Evolutionary conservation across 768 basidiomycete genomes (phyloP).

Genomic region (Macrolepiota dolichaula): DNA sequence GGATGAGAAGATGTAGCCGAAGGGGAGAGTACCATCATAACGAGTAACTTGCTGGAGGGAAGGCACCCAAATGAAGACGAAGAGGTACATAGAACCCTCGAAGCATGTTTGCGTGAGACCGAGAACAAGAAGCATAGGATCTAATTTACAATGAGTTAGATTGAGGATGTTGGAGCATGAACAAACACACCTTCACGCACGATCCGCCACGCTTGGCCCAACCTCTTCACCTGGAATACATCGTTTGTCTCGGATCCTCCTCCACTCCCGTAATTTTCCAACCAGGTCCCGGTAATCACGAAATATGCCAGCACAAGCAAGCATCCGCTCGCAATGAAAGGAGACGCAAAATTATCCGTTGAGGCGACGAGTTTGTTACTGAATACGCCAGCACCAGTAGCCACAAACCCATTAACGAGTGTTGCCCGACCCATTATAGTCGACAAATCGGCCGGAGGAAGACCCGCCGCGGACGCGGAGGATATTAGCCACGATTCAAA

Average conservation of each 20-base stretch:
- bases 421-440: slow-evolving; percentile 72
- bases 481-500: slow-evolving; percentile 81
- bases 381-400: slow-evolving; percentile 60
- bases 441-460: slow-evolving; percentile 59
- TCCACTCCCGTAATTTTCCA: slow-evolving; percentile 64
- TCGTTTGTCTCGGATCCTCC: slow-evolving; percentile 31
- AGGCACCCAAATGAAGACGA: slow-evolving; percentile 83
- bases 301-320: slow-evolving; percentile 53
- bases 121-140: slow-evolving; percentile 58
- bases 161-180: neutral
- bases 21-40: slow-evolving; percentile 44
- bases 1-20: slow-evolving; percentile 77
- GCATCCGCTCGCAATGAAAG: slow-evolving; percentile 62
- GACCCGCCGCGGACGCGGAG: slow-evolving; percentile 45
- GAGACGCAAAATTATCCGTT: slow-evolving; percentile 52
- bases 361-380: slow-evolving; percentile 60
- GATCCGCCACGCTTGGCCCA: slow-evolving; percentile 55
- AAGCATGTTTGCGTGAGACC: slow-evolving; percentile 79
- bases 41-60: slow-evolving; percentile 61
- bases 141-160: slow-evolving; percentile 26
- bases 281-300: slow-evolving; percentile 57
- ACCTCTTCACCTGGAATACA: slow-evolving; percentile 48
- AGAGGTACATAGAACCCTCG: slow-evolving; percentile 83
- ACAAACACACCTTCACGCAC: slow-evolving; percentile 49
- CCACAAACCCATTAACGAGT: slow-evolving; percentile 70